These are phyloP conservation scores for Salix brachista DNA, from an alignment of 345 rosid genomes.

Conservation along the genomic window DNA sequence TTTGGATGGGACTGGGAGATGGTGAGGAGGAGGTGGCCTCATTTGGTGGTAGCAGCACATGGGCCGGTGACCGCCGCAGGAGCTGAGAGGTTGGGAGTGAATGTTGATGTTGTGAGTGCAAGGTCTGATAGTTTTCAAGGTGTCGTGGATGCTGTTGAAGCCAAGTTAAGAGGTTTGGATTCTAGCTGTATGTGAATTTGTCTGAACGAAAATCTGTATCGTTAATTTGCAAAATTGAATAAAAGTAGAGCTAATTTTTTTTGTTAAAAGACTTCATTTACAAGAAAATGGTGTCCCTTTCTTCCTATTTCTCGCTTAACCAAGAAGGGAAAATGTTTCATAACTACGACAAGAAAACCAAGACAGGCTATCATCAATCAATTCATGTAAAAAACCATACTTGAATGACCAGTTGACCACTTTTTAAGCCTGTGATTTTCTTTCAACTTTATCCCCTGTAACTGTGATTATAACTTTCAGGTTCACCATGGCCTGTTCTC, in stretches of 20 bases:
- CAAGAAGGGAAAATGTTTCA: not conserved
- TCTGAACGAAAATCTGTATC: not conserved
- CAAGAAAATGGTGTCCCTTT: not conserved
- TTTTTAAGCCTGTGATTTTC: not conserved
- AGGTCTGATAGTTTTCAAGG: slow-evolving; percentile 44
- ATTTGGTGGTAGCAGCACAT: slow-evolving; percentile 47
- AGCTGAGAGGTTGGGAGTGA: slow-evolving; percentile 47
- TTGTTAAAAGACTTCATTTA: not conserved
- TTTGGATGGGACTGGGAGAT: slow-evolving; percentile 50
- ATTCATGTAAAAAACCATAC: not conserved
- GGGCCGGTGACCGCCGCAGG: slow-evolving; percentile 60
- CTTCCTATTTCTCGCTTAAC: not conserved
- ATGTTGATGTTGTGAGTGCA: slow-evolving; percentile 39
- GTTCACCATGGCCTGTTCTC: not conserved
- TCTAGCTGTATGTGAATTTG: slow-evolving; percentile 13
- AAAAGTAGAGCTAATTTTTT: not conserved
- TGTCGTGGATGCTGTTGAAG: slow-evolving; percentile 38
- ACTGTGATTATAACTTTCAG: not conserved
- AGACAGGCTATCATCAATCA: slow-evolving; percentile 2
- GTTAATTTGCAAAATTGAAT: not conserved
- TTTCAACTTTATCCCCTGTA: not conserved
- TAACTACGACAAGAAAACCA: not conserved
- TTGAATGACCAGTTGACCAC: not conserved
- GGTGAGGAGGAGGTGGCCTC: slow-evolving; percentile 44
- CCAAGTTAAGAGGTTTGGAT: slow-evolving; percentile 15